Evolutionary conservation across 2,329 filamentous ascomycete genomes (phyloP), one percentile per base, ranked within the genome.

Genomic region (Microcera coccophila): DNA sequence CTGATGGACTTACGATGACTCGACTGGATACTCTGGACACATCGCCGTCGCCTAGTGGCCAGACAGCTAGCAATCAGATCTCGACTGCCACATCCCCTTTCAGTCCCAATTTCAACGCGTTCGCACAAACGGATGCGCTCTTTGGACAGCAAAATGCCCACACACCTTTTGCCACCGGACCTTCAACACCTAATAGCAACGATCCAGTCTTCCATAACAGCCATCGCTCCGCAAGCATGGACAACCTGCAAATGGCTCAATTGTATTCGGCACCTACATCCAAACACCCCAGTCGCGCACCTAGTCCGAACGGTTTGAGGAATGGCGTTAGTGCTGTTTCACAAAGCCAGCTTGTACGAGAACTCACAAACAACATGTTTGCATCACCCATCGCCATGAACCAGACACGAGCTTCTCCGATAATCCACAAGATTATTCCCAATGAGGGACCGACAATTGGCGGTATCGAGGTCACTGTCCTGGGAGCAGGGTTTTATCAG

Each of bases 351-450:
- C 69, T 75, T 41, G 61, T 68, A 5, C 73, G 78, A 40, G 68
- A 66, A 20, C 62, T 78, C 18, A 64, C 69, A 5, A 74, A 67
- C 50, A 67, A 69, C 38, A 57, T 82, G 3, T 81, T 75, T 62
- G 63, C 65, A 16, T 64, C 78, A 22, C 71, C 78, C 20, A 61
- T 79, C 20, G 66, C 63, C 7, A 66, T 76, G 42, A 71, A 71
- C 37, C 70, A 73, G 33, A 68, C 74, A n/a, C 68, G 75, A 21
- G 42, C 53, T 1, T 61, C 66, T 10, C 71, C 77, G 3, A 79
- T 84, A 15, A 91, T 94, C 17, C 84, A 88, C 61, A 91, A 90
- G 62, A 76, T 95, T 48, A 87, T 93, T 26, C 90, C 90, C 1
- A 78, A 77, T 21, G 87, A 94, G 63, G 90, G 90, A 0, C 87